Base-by-base conservation (phyloP, 1,284 basidiomycete species). In the Cutaneotrichosporon sp. region DNA sequence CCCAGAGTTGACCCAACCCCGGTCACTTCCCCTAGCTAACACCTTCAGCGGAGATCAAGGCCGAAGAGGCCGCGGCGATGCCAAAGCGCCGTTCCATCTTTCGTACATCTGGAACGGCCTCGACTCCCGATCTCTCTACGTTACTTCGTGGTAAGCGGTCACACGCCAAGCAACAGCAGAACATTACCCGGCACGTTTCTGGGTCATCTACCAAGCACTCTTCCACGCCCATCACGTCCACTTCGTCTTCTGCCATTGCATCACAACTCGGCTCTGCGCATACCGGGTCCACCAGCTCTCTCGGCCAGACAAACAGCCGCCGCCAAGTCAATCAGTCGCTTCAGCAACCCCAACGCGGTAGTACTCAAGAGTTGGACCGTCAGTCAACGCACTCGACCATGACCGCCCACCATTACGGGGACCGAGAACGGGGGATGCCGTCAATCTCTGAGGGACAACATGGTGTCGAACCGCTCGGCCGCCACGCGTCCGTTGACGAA, bases 101-200 rank as follows among this genome's bases (percentile, higher is more conserved):
- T 77, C 85, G 92, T 65, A 88, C 89, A n/a, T 84, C 89, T 8
- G 92, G 91, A 56, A 92, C 90, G 2, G 89, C 91, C 30, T 91
- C 89, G 70, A 91, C 89, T 71, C 92, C 92, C 30, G 92, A 96
- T 79, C 84, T 95, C 30, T 89, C 90, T 5, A 92, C 90, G 3
- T 83, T 94, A 62, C 81, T 92, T 60, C 85, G 68, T 13, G 61
- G 88, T 67, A 92, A 91, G 80, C 90, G 88, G 42, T 47, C 46
- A 26, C 62, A 57, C 55, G 36, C 22, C 18, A 53, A 61, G 56
- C 59, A 57, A 56, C 58, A 51, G 26, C 59, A 57, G 47, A 56
- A 49, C 42, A 22, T n/a, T 13, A 52, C 32, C 31, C 77, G 88
- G 89, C 72, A 83, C 84, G 36, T 69, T 63, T 64, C 60, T 22